phyloP scores from a whole-genome alignment of 2,329 filamentous ascomycete species.

The Phaeoacremonium minimum region DNA sequence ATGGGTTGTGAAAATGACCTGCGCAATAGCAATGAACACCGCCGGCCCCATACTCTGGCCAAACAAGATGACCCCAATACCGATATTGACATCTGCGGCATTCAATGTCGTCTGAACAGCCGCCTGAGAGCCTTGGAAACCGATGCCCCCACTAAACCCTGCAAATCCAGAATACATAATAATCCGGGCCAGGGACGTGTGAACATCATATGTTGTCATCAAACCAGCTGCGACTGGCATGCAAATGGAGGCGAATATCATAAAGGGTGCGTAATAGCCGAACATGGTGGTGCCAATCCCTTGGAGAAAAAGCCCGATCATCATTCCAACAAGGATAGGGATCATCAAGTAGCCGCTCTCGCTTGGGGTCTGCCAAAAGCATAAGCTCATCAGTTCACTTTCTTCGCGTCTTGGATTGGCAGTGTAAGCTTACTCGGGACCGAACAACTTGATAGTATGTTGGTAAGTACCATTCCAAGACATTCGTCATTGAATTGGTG shows the following conservation, averaged over 20 bases:
- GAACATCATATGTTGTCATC: slow-evolving; percentile 4
- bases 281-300: slow-evolving; percentile 25
- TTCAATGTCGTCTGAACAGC: slow-evolving; percentile 7
- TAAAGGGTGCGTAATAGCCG: slow-evolving; percentile 8
- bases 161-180: slow-evolving; percentile 7
- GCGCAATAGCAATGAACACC: slow-evolving; percentile 32
- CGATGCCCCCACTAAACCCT: slow-evolving; percentile 4
- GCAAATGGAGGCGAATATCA: slow-evolving; percentile 2
- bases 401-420: no score
- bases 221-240: slow-evolving; percentile 7
- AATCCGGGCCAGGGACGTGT: background rate
- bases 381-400: no score
- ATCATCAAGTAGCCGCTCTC: slow-evolving; percentile 27
- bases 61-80: slow-evolving; percentile 11
- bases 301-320: slow-evolving; percentile 27
- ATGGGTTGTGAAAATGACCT: slow-evolving; percentile 28
- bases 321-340: slow-evolving; percentile 25
- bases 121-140: slow-evolving; percentile 6
- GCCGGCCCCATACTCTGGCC: slow-evolving; percentile 36
- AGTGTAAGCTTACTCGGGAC: no score
- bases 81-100: background rate
- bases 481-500: slow-evolving; percentile 4
- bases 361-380: slow-evolving; percentile 20
- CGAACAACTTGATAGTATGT: slow-evolving; percentile 35
- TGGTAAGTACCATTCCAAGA: slow-evolving; percentile 26